Conservation (phyloP, 1,284 basidiomycete species). For the Tremellales sp. region DNA sequence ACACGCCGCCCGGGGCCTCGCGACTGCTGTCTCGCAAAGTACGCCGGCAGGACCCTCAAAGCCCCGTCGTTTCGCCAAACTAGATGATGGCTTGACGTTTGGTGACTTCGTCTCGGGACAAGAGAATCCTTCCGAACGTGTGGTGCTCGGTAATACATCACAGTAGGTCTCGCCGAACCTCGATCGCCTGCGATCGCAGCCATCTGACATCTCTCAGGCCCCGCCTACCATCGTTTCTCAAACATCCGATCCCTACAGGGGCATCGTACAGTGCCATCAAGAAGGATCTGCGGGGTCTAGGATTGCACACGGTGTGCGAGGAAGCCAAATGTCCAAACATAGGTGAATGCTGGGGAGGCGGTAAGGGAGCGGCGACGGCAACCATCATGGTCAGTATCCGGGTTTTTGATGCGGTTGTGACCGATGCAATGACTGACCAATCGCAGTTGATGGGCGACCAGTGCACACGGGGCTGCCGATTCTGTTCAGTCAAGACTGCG, state of each 20-base stretch:
- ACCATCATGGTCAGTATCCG: slow-evolving; percentile 82
- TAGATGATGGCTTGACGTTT: slow-evolving; percentile 70
- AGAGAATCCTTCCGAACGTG: slow-evolving; percentile 53
- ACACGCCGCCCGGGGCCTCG: slow-evolving; percentile 4
- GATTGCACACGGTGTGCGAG: slow-evolving; percentile 94
- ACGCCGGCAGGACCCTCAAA: slow-evolving; percentile 4
- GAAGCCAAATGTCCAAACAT: slow-evolving; percentile 99
- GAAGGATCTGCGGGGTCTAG: slow-evolving; percentile 86
- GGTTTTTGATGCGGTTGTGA: too few relatives aligned
- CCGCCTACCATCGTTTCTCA: slow-evolving; percentile 84
- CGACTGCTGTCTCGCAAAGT: slow-evolving; percentile 6
- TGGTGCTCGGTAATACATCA: slow-evolving; percentile 73
- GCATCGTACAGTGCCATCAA: slow-evolving; percentile 88
- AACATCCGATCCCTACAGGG: slow-evolving; percentile 89
- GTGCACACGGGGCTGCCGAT: slow-evolving; percentile 95
- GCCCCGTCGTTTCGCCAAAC: slow-evolving; percentile 39
- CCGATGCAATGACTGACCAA: background rate
- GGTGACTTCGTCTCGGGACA: slow-evolving; percentile 78
- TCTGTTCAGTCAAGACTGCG: slow-evolving; percentile 97
- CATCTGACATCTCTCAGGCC: slow-evolving; percentile 60
- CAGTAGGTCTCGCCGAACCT: slow-evolving; percentile 53
- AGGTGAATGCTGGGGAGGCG: slow-evolving; percentile 98
- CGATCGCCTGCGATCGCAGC: background rate
- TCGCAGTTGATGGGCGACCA: slow-evolving; percentile 96
- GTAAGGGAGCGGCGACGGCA: slow-evolving; percentile 84